Evolutionary conservation across 1,139 yeast species (phyloP).

Genomic region (Hansenula sp.): DNA sequence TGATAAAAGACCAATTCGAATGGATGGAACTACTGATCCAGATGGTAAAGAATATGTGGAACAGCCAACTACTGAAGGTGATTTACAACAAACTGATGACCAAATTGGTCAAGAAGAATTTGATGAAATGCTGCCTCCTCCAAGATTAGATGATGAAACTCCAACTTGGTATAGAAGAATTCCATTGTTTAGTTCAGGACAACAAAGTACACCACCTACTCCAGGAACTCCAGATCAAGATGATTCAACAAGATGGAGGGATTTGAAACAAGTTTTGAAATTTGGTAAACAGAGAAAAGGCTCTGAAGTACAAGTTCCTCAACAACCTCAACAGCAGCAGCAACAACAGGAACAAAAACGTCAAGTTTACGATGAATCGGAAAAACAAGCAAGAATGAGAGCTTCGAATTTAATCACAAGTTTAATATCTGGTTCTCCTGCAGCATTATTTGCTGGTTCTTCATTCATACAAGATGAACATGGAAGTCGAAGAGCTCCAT

Average conservation of each 20-base stretch:
- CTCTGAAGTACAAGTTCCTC: neutral
- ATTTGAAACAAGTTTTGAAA: slow-evolving; percentile 22
- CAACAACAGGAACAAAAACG: no score
- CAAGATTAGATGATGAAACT: slow-evolving; percentile 6
- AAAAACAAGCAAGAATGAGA: slow-evolving; percentile 21
- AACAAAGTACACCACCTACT: neutral
- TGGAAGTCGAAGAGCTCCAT: slow-evolving; percentile 76
- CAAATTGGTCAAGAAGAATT: neutral
- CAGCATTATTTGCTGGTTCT: slow-evolving; percentile 72
- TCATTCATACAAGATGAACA: slow-evolving; percentile 74
- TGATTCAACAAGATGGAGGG: slow-evolving; percentile 19
- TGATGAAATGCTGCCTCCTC: neutral
- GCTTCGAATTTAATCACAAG: slow-evolving; percentile 65
- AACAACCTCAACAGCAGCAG: slow-evolving; percentile 2
- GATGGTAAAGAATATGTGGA: neutral
- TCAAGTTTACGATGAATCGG: slow-evolving; percentile 11
- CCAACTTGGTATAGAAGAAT: slow-evolving; percentile 22
- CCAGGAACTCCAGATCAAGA: neutral
- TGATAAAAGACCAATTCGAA: slow-evolving; percentile 3
- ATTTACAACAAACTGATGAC: neutral
- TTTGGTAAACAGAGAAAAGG: slow-evolving; percentile 14
- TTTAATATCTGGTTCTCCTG: slow-evolving; percentile 71
- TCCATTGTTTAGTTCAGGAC: neutral
- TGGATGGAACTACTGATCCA: neutral
- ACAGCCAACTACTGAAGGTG: neutral